Evolutionary conservation across 805 yeast species (phyloP), one percentile per base, ranked within the genome.

Genomic region (Candida lessepsii): DNA sequence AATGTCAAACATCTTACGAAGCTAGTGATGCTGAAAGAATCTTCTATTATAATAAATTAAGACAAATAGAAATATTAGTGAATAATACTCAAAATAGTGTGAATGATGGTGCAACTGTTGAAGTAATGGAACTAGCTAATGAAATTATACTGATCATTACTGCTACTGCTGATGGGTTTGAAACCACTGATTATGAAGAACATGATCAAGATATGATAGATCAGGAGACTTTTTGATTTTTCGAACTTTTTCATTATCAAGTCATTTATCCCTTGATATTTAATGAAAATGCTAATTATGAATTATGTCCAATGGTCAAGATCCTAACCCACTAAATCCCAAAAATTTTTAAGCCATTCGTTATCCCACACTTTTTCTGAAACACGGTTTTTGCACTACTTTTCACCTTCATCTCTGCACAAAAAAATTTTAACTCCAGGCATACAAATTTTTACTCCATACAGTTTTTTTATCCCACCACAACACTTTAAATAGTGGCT

Each of bases 21-120:
- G 77, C 81, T 10, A 65, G 87, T 36, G 86, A 83, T 53, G 76
- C 85, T 1, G 97, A 93, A 58, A 78, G 98, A 47, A 85, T 86
- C 59, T 88, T 91, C 54, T 93, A 93, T 60, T 91, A 86, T 64
- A 81, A 84, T 54, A 93, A 91, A 63, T 68, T 93, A 39, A 75
- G 96, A 47, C 95, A 86, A 44, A 86, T 93, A 41, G 99, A 93
- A 61, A 78, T 87, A 19, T 63, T 90, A 34, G 76, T 83, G 18
- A 88, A 84, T 53, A 75, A 81, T 17, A 54, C 66, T 29, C 35
- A 32, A 32, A 19, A 16, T 7, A 31, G 35, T 14, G 24, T 15
- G 20, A 20, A 10, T 58, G 48, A 34, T 16, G 30, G 30, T 6
- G 29, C 23, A 10, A 15, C 4, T 4, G 17, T 34, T 13, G 37